These are phyloP conservation scores for Amanita muscaria DNA, from an alignment of 768 basidiomycete genomes.

Conservation along the genomic window DNA sequence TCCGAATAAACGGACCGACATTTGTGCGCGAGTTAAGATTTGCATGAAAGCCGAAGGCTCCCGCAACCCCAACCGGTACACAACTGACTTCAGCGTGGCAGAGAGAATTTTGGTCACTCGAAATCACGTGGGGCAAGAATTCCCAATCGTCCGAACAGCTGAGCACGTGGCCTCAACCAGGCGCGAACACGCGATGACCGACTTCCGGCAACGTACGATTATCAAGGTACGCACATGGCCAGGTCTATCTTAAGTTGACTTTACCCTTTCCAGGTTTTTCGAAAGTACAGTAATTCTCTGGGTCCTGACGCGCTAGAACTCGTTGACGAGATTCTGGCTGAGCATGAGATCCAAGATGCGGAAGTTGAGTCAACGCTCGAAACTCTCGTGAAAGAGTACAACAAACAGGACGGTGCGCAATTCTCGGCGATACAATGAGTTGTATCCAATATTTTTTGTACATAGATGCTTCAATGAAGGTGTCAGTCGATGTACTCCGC, in stretches of 20 bases:
- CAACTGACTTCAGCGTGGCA: no score
- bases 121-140: no score
- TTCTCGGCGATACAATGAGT: neutral
- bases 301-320: constrained; percentile 70
- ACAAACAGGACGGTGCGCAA: constrained; percentile 73
- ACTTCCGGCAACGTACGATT: constrained; percentile 37
- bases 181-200: constrained; percentile 26
- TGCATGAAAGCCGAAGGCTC: no score
- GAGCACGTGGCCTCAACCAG: neutral
- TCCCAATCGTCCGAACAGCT: no score
- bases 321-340: constrained; percentile 60
- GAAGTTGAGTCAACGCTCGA: constrained; percentile 72
- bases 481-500: constrained; percentile 54
- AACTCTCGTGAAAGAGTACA: constrained; percentile 77
- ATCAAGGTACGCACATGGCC: constrained; percentile 30
- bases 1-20: no score
- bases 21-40: no score
- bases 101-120: no score
- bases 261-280: constrained; percentile 49
- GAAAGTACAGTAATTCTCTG: constrained; percentile 83
- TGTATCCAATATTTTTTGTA: neutral
- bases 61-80: no score
- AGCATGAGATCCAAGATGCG: constrained; percentile 61
- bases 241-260: neutral
- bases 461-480: constrained; percentile 76